phyloP scores from a whole-genome alignment of 1,139 yeast genomes.

The Pichia cactophila region DNA sequence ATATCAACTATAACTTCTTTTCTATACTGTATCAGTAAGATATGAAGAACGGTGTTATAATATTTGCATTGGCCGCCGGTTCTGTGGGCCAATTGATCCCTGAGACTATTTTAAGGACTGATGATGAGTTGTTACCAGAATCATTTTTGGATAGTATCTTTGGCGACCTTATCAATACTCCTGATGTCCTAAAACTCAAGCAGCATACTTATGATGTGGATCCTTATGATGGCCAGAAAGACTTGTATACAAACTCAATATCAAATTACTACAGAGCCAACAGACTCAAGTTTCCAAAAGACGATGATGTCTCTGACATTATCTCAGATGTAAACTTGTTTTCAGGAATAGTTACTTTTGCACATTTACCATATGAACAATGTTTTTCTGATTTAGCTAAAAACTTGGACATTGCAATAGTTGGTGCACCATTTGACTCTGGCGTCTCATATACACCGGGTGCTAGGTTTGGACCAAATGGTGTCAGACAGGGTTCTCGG shows the following conservation, averaged over 20 bases:
- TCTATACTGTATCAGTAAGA: not conserved
- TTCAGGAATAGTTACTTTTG: conserved; percentile 43
- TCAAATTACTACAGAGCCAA: conserved; percentile 15
- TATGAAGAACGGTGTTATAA: not conserved
- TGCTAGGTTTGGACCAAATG: conserved; percentile 45
- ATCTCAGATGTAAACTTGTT: conserved; percentile 20
- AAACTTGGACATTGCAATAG: conserved; percentile 38
- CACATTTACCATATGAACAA: conserved; percentile 33
- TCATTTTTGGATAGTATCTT: conserved; percentile 28
- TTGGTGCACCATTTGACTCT: conserved; percentile 48
- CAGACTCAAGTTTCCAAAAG: conserved; percentile 24
- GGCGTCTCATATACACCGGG: conserved; percentile 45
- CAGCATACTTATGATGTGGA: not conserved
- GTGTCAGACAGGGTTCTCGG: conserved; percentile 35
- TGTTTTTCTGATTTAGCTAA: conserved; percentile 30
- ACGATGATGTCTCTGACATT: conserved; percentile 28
- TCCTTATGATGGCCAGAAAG: no score
- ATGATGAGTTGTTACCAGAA: conserved; percentile 1
- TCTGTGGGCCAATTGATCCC: not conserved
- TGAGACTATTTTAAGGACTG: not conserved
- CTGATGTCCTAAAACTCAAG: not conserved
- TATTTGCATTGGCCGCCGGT: not conserved
- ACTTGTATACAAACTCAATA: not conserved
- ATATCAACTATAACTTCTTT: not conserved
- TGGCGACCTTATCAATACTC: conserved; percentile 22